phyloP scores from a whole-genome alignment of 305 asterid genomes.

The Fraxinus angustifolia region DNA sequence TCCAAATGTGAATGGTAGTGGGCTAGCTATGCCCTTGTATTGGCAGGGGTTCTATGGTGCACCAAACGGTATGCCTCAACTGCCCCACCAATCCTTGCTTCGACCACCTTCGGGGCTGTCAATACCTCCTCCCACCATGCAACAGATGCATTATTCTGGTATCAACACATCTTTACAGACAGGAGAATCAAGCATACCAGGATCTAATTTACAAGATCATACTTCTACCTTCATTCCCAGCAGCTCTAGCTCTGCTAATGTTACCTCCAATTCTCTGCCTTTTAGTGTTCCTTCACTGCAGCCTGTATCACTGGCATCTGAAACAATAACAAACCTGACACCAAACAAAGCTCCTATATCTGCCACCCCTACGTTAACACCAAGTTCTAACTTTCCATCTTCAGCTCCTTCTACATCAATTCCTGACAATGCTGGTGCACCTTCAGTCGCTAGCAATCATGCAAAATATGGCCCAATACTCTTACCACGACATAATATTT shows the following conservation, averaged over 20 bases:
- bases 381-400: conserved; percentile 40
- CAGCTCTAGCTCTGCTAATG: conserved; percentile 34
- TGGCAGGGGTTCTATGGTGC: conserved; percentile 92
- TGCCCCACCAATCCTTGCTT: conserved; percentile 77
- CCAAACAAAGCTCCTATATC: conserved; percentile 48
- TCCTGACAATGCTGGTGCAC: conserved; percentile 37
- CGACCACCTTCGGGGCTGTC: conserved; percentile 79
- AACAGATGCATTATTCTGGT: conserved; percentile 70
- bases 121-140: conserved; percentile 73
- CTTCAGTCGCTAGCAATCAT: conserved; percentile 41
- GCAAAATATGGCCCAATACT: conserved; percentile 38
- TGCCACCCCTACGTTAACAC: conserved; percentile 32
- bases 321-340: conserved; percentile 32
- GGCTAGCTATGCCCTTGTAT: conserved; percentile 84
- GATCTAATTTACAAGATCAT: conserved; percentile 53
- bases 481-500: conserved; percentile 33
- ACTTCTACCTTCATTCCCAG: conserved; percentile 43
- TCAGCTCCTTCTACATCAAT: conserved; percentile 37
- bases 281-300: conserved; percentile 50
- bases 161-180: conserved; percentile 57
- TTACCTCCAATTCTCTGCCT: conserved; percentile 43
- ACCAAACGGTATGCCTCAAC: conserved; percentile 76
- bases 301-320: conserved; percentile 44
- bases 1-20: conserved; percentile 67
- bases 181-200: conserved; percentile 42